These are phyloP conservation scores for Luzula sylvatica DNA, from an alignment of 176 grass and related monocot species.

Conservation along the genomic window DNA sequence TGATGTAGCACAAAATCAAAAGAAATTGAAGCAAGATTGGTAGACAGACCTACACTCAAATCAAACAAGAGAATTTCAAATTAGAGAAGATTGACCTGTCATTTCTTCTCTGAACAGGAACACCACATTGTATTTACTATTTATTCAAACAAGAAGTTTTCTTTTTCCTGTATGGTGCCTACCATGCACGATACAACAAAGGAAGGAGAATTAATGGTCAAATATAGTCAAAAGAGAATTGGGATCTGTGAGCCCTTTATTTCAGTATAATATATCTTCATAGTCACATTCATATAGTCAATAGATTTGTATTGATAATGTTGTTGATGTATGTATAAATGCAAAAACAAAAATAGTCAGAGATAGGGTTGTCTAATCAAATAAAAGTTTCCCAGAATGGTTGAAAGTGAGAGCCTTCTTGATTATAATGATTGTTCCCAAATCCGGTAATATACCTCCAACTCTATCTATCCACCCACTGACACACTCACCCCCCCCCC, in stretches of 20 bases:
- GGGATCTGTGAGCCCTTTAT: conserved; percentile 11
- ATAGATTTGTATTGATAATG: background rate
- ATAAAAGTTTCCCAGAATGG: conserved; percentile 26
- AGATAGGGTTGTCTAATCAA: conserved; percentile 24
- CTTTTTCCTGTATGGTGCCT: too few relatives aligned
- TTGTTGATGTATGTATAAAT: too few relatives aligned
- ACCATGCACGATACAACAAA: too few relatives aligned
- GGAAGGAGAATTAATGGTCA: too few relatives aligned
- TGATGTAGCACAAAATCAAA: too few relatives aligned
- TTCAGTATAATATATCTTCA: too few relatives aligned
- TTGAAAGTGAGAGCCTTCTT: conserved; percentile 20
- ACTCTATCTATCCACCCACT: too few relatives aligned
- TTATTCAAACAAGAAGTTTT: background rate
- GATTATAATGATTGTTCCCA: conserved; percentile 23
- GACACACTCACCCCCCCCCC: background rate
- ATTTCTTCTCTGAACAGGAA: conserved; percentile 18
- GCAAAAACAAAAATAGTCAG: background rate
- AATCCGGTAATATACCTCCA: conserved; percentile 16
- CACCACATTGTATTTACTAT: conserved; percentile 9
- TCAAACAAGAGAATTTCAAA: conserved; percentile 1
- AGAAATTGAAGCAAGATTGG: too few relatives aligned
- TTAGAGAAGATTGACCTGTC: conserved; percentile 15
- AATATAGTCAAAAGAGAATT: background rate
- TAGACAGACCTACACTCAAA: background rate
- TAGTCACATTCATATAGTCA: too few relatives aligned